Conservation (phyloP, 495 filamentous ascomycete species). For the Aspergillus ostianus region DNA sequence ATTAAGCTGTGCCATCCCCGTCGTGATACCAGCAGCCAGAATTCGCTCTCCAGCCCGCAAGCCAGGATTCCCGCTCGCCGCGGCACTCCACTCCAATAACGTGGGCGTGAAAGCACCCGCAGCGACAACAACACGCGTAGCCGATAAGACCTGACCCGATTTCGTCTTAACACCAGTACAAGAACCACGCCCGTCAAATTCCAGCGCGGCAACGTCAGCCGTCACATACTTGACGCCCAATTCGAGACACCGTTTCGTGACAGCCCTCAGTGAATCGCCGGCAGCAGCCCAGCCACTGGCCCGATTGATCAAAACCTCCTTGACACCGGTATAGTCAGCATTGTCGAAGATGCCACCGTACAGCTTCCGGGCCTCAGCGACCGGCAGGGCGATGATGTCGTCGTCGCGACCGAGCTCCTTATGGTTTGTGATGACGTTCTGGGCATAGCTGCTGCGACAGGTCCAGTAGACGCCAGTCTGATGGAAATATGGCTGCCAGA, state of each 20-base stretch:
- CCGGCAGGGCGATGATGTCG: constrained; percentile 37
- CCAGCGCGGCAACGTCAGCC: constrained; percentile 44
- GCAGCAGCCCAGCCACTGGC: constrained; percentile 64
- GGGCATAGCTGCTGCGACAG: constrained; percentile 42
- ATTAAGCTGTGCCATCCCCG: constrained; percentile 40
- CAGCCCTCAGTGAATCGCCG: constrained; percentile 45
- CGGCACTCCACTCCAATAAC: constrained; percentile 55
- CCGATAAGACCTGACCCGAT: constrained; percentile 38
- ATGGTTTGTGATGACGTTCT: constrained; percentile 50
- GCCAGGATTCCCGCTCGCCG: constrained; percentile 34
- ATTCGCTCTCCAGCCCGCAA: constrained; percentile 53
- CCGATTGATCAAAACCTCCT: constrained; percentile 49
- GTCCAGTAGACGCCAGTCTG: constrained; percentile 53
- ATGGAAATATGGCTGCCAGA: constrained; percentile 56
- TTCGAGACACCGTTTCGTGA: constrained; percentile 45
- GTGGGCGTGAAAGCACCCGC: constrained; percentile 61
- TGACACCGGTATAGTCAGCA: constrained; percentile 52
- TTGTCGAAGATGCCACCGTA: constrained; percentile 53
- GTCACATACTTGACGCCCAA: constrained; percentile 53
- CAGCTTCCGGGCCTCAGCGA: constrained; percentile 42
- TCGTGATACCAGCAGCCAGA: constrained; percentile 54
- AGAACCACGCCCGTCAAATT: constrained; percentile 37
- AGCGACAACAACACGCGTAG: constrained; percentile 50
- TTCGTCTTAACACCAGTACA: constrained; percentile 49
- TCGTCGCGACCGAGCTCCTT: constrained; percentile 41